Percentiles rank a stretch among this genome's conserved stretches.
Conservation (phyloP, 208 protist genomes). For the Acanthamoeba healyi region DNA sequence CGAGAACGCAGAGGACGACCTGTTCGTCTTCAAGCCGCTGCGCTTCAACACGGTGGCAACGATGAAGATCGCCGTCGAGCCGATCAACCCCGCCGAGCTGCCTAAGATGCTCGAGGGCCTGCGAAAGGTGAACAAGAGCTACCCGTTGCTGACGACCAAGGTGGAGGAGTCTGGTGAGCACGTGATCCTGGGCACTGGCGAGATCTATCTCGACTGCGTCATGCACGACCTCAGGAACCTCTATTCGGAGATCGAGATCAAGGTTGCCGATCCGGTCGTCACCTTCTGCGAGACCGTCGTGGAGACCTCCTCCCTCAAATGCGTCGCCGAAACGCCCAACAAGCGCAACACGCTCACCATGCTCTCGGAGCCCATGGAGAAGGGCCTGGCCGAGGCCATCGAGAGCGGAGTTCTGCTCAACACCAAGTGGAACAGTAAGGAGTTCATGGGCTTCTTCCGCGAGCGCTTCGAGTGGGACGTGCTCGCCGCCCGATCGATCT, state of each 20-base stretch:
- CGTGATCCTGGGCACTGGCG: conserved; percentile 97
- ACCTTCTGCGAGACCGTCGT: conserved; percentile 98
- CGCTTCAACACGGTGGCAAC: conserved; percentile 89
- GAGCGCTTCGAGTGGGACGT: conserved; percentile 96
- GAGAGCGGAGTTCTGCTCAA: conserved; percentile 81
- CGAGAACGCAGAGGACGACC: conserved; percentile 48
- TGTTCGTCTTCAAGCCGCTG: conserved; percentile 90
- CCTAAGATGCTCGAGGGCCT: conserved; percentile 96
- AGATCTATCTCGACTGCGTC: conserved; percentile 99
- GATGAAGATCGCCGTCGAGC: conserved; percentile 97
- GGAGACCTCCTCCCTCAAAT: conserved; percentile 94
- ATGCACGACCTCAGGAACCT: conserved; percentile 97
- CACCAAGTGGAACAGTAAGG: conserved; percentile 79
- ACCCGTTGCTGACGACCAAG: conserved; percentile 82
- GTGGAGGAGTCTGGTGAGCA: conserved; percentile 99
- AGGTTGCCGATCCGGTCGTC: conserved; percentile 97
- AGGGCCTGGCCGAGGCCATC: conserved; percentile 93
- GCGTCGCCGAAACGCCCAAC: conserved; percentile 93
- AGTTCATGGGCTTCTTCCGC: conserved; percentile 88
- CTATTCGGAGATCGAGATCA: conserved; percentile 95
- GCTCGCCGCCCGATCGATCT: conserved; percentile 95
- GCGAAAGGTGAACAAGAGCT: conserved; percentile 93
- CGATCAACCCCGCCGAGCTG: conserved; percentile 96
- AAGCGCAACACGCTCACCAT: conserved; percentile 94
- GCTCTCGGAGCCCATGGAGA: conserved; percentile 94